These are phyloP conservation scores for Tylopilus subfusipes DNA, from an alignment of 768 basidiomycete species.

Conservation along the genomic window DNA sequence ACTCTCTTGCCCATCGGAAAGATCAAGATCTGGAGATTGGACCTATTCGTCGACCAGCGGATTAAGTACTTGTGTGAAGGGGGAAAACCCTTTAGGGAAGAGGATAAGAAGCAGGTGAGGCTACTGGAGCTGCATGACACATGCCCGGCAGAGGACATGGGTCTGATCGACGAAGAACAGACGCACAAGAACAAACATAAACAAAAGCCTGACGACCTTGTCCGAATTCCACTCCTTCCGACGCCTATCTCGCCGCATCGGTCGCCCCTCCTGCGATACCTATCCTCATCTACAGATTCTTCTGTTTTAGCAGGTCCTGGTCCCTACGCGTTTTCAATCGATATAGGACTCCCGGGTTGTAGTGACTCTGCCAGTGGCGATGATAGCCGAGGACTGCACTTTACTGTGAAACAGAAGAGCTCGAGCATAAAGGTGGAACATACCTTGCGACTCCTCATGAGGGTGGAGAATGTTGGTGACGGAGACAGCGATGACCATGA, in stretches of 20 bases:
- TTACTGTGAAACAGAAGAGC: slow-evolving; percentile 65
- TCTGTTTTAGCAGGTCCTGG: slow-evolving; percentile 25
- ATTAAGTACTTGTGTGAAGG: slow-evolving; percentile 10
- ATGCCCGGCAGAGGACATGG: slow-evolving; percentile 12
- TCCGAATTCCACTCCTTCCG: slow-evolving; percentile 24
- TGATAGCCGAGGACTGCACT: slow-evolving; percentile 46
- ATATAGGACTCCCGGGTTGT: slow-evolving; percentile 20
- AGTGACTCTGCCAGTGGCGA: background rate
- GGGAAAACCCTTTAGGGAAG: background rate
- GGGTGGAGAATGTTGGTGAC: slow-evolving; percentile 73
- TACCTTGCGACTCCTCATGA: slow-evolving; percentile 71
- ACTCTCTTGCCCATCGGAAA: slow-evolving; percentile 85
- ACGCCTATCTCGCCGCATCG: slow-evolving; percentile 30
- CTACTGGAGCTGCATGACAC: slow-evolving; percentile 22
- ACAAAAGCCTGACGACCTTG: background rate
- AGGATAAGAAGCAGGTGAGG: slow-evolving; percentile 7
- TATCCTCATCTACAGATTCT: slow-evolving; percentile 17
- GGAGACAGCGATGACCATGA: slow-evolving; percentile 53
- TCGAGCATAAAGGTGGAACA: slow-evolving; percentile 76
- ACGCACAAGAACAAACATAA: slow-evolving; percentile 15
- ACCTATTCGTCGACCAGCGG: slow-evolving; percentile 65
- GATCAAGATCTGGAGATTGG: slow-evolving; percentile 74
- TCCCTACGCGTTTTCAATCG: slow-evolving; percentile 20
- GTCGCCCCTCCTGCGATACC: slow-evolving; percentile 22
- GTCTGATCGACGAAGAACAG: background rate